A percentile compares a stretch with the other conserved stretches of the same genome.
Evolutionary conservation across 2,329 filamentous ascomycete species (phyloP).

Genomic region (Knufia petricola): DNA sequence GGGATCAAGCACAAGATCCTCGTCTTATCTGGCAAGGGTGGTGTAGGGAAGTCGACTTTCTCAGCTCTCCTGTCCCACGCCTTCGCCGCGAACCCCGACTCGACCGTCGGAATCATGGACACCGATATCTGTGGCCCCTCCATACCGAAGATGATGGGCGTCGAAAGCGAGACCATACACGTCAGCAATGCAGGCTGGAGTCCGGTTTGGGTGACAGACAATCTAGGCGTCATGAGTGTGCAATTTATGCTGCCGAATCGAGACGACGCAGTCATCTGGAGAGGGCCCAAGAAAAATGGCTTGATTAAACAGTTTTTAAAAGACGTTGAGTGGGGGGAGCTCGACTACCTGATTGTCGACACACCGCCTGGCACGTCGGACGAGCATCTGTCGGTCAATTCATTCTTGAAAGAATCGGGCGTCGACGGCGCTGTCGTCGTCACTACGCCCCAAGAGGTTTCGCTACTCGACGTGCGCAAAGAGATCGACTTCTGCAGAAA

Average conservation of each 20-base stretch:
- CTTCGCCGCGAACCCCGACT: constrained; percentile 70
- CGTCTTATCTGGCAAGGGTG: constrained; percentile 87
- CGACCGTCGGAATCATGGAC: constrained; percentile 88
- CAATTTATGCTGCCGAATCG: constrained; percentile 95
- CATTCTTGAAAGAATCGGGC: constrained; percentile 78
- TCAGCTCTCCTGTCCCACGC: constrained; percentile 79
- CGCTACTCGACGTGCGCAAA: constrained; percentile 84
- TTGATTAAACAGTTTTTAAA: constrained; percentile 96
- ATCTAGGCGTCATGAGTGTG: constrained; percentile 90
- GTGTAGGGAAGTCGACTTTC: constrained; percentile 93
- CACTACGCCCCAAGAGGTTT: constrained; percentile 90
- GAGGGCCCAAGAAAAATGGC: constrained; percentile 96
- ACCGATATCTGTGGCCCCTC: constrained; percentile 94
- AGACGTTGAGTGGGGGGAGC: constrained; percentile 93
- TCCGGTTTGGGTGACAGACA: constrained; percentile 91
- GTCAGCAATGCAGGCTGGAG: constrained; percentile 82
- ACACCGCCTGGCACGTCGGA: constrained; percentile 93
- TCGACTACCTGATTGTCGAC: constrained; percentile 89
- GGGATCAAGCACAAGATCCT: constrained; percentile 86
- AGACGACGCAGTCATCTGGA: constrained; percentile 95
- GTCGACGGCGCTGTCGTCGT: constrained; percentile 90
- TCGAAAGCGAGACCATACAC: constrained; percentile 72
- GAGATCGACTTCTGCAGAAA: constrained; percentile 97
- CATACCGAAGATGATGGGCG: constrained; percentile 98
- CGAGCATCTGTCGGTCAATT: constrained; percentile 90